Base-by-base conservation (phyloP, 495 filamentous ascomycete species). In the Aspergillus haitiensis region DNA sequence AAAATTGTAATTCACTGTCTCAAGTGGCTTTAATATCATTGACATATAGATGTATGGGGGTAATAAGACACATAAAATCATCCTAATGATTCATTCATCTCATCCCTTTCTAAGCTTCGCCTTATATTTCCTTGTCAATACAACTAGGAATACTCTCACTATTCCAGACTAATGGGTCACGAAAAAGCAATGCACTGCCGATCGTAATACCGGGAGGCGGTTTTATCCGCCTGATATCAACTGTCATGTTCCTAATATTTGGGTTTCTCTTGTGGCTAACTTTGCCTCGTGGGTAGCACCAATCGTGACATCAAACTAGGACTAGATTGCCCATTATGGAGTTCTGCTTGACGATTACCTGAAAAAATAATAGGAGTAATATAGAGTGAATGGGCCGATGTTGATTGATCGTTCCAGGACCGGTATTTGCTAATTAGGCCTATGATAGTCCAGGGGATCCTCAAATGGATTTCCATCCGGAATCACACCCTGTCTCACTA, bases 131-230 rank as follows among this genome's bases (percentile, higher is more conserved):
- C 21, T 27, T 27, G 21, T 27, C 21, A 27, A 27, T 27, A 27
- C 21, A 27, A 27, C 1, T 27, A 27, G 21, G 21, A 40, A 9
- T 40, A 4, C 37, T 13, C 13, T 13, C 37, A 35, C 35, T 40
- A 18, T 54, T 7, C 36, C 35, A 40, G 16, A 16, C 52, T 39
- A 54, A 42, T 6, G 35, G 36, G 36, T 21, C 18, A 47, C 15
- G 47, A 54, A 54, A 40, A 54, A 54, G n/a, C 52, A 54, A 54
- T 27, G 15, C 37, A 40, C 37, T 42, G 35, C 13, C n/a, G 52
- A 42, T 42, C 52, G 10, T 36, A 54, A 42, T 54, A 37, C 18
- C n/a, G 16, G n/a, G 44, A 18, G 15, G 15, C 5, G 9, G 6
- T 9, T 9, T 13, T 18, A 9, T 10, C n/a, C 44, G 11, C 44